A percentile compares a stretch with the other conserved stretches of the same genome.
phyloP scores from a whole-genome alignment of 2,329 filamentous ascomycete genomes.

The Cordyceps militaris region DNA sequence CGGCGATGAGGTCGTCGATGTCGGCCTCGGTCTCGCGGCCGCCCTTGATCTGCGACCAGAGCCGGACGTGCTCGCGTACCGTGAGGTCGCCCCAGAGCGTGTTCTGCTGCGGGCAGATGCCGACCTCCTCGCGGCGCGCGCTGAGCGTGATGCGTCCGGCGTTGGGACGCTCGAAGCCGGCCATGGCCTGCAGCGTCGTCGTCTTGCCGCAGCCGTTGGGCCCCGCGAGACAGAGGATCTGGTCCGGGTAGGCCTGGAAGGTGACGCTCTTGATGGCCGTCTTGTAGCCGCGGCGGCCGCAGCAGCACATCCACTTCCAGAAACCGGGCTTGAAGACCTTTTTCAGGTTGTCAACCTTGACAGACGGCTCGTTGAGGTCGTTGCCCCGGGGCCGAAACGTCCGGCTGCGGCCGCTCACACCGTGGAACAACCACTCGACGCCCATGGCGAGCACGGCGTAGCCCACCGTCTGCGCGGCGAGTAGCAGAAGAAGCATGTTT shows the following conservation, averaged over 20 bases:
- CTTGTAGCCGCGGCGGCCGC: constrained; percentile 27
- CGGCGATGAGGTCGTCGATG: constrained; percentile 43
- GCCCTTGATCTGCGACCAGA: constrained; percentile 57
- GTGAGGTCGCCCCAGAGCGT: constrained; percentile 61
- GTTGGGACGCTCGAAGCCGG: constrained; percentile 55
- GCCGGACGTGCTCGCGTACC: constrained; percentile 55
- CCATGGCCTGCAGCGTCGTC: constrained; percentile 61
- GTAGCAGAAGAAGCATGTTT: constrained; percentile 24
- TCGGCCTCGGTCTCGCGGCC: constrained; percentile 34
- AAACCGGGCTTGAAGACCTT: constrained; percentile 27
- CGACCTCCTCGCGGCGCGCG: constrained; percentile 39
- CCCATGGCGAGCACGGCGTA: constrained; percentile 27
- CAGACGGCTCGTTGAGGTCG: background rate
- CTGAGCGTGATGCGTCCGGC: constrained; percentile 53
- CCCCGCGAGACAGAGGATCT: constrained; percentile 61
- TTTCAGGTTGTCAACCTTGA: constrained; percentile 16
- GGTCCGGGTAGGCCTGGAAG: constrained; percentile 49
- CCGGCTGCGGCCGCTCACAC: constrained; percentile 23
- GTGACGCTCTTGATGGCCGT: constrained; percentile 54
- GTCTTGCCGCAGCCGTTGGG: constrained; percentile 67
- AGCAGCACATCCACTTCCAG: constrained; percentile 24
- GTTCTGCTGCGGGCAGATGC: constrained; percentile 58
- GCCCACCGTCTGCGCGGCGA: constrained; percentile 26
- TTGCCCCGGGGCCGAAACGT: background rate
- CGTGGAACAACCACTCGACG: constrained; percentile 27